phyloP scores from a whole-genome alignment of 2,329 filamentous ascomycete species.

The Arthrinium phaeospermum region DNA sequence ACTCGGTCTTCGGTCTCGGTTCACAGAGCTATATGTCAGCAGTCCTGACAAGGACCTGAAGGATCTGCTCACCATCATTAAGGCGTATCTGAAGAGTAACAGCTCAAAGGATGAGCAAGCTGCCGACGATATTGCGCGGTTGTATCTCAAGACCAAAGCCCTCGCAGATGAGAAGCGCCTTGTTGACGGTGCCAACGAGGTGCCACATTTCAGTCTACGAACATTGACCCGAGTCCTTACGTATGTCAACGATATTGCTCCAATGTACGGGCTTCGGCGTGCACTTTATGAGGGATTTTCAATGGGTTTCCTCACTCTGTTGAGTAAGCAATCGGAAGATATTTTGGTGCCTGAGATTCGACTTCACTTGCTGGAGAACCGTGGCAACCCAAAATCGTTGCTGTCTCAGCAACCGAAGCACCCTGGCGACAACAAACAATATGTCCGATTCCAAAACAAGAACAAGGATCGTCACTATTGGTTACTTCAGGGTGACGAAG shows the following conservation, averaged over 20 bases:
- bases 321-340: slow-evolving; percentile 82
- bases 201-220: slow-evolving; percentile 94
- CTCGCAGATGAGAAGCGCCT: slow-evolving; percentile 82
- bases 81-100: slow-evolving; percentile 80
- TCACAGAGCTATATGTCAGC: slow-evolving; percentile 94
- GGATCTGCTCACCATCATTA: slow-evolving; percentile 86
- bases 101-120: slow-evolving; percentile 75
- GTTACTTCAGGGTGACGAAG: slow-evolving; percentile 76
- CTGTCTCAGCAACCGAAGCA: slow-evolving; percentile 79
- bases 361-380: slow-evolving; percentile 76
- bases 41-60: slow-evolving; percentile 87
- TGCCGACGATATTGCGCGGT: slow-evolving; percentile 78
- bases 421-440: slow-evolving; percentile 76
- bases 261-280: slow-evolving; percentile 82
- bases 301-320: slow-evolving; percentile 94
- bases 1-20: slow-evolving; percentile 84
- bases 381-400: slow-evolving; percentile 72
- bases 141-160: slow-evolving; percentile 88
- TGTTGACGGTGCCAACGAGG: slow-evolving; percentile 93
- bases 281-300: slow-evolving; percentile 94
- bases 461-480: slow-evolving; percentile 79
- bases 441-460: slow-evolving; percentile 78
- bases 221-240: slow-evolving; percentile 89
- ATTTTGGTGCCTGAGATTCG: slow-evolving; percentile 80
- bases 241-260: slow-evolving; percentile 84